Evolutionary conservation across 1,284 basidiomycete species (phyloP).

Genomic region (Malassezia globosa): DNA sequence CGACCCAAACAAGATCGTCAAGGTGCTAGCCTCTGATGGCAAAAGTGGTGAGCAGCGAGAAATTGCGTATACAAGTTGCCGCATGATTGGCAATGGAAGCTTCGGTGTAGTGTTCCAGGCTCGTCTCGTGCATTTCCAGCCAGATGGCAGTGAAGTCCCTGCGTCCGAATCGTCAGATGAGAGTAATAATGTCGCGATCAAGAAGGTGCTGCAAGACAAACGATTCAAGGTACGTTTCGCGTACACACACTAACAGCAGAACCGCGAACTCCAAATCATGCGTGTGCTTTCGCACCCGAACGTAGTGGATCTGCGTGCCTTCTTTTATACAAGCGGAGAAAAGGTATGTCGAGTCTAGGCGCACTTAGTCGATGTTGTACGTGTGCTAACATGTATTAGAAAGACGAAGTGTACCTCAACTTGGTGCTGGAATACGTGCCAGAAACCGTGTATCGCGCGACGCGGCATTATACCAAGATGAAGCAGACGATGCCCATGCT

Average conservation of each 20-base stretch:
- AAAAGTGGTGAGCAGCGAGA: slow-evolving; percentile 78
- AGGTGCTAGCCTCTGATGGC: slow-evolving; percentile 86
- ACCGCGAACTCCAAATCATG: slow-evolving; percentile 99
- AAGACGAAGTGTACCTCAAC: slow-evolving; percentile 99
- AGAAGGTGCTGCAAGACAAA: slow-evolving; percentile 99
- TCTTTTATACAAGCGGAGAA: slow-evolving; percentile 98
- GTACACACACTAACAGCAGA: slow-evolving; percentile 53
- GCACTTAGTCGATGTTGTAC: no score
- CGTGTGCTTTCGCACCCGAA: slow-evolving; percentile 92
- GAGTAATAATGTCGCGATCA: slow-evolving; percentile 85
- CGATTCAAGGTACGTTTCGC: slow-evolving; percentile 76
- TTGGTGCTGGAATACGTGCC: slow-evolving; percentile 98
- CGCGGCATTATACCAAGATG: slow-evolving; percentile 96
- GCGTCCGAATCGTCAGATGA: slow-evolving; percentile 12
- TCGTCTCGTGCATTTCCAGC: slow-evolving; percentile 48
- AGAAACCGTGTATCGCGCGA: slow-evolving; percentile 97
- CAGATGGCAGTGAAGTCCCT: slow-evolving; percentile 8
- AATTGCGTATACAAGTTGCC: slow-evolving; percentile 90
- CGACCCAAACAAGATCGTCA: slow-evolving; percentile 87
- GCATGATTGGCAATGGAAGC: slow-evolving; percentile 94
- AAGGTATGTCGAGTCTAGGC: slow-evolving; percentile 59
- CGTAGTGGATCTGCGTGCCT: slow-evolving; percentile 91
- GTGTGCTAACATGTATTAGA: slow-evolving; percentile 54
- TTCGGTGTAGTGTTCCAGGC: slow-evolving; percentile 92
- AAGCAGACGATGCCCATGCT: slow-evolving; percentile 99